These are phyloP conservation scores for Paralagenidium karlingii DNA, from an alignment of 352 stramenopile genomes.

Conservation along the genomic window DNA sequence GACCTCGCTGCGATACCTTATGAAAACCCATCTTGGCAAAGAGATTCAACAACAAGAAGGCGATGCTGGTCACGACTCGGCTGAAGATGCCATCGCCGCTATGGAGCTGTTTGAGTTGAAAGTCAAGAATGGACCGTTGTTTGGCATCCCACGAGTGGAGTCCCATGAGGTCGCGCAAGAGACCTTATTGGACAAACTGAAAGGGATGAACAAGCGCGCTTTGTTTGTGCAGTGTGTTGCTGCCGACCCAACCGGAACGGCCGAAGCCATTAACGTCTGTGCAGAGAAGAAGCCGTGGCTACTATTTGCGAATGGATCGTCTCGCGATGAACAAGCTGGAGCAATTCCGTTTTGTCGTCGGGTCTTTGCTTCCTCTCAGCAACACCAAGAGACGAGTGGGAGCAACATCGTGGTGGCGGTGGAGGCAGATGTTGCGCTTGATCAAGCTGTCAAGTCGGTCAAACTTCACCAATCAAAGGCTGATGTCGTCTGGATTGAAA, in stretches of 20 bases:
- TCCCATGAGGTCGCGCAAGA: slow-evolving; percentile 34
- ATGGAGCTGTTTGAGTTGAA: slow-evolving; percentile 73
- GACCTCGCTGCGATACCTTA: slow-evolving; percentile 71
- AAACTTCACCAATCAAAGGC: no score
- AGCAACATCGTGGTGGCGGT: no score
- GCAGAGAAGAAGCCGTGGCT: slow-evolving; percentile 56
- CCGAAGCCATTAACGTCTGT: slow-evolving; percentile 3
- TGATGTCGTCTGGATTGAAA: no score
- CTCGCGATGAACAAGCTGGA: no score
- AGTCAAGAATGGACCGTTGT: slow-evolving; percentile 42
- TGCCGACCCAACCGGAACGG: slow-evolving; percentile 1
- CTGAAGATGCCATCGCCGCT: slow-evolving; percentile 65
- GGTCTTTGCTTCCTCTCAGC: no score
- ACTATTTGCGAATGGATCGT: slow-evolving; percentile 46
- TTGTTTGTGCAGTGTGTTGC: no score
- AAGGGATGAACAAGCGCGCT: slow-evolving; percentile 24
- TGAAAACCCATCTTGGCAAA: slow-evolving; percentile 66
- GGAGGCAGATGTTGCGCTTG: no score
- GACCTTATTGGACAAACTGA: slow-evolving; percentile 49
- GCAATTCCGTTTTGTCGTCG: no score
- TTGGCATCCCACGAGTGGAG: slow-evolving; percentile 41
- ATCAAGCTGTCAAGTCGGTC: no score
- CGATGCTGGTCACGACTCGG: slow-evolving; percentile 45
- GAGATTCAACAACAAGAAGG: slow-evolving; percentile 64
- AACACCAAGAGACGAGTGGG: no score